phyloP scores from a whole-genome alignment of 805 yeast species.

The Priceomyces medius region DNA sequence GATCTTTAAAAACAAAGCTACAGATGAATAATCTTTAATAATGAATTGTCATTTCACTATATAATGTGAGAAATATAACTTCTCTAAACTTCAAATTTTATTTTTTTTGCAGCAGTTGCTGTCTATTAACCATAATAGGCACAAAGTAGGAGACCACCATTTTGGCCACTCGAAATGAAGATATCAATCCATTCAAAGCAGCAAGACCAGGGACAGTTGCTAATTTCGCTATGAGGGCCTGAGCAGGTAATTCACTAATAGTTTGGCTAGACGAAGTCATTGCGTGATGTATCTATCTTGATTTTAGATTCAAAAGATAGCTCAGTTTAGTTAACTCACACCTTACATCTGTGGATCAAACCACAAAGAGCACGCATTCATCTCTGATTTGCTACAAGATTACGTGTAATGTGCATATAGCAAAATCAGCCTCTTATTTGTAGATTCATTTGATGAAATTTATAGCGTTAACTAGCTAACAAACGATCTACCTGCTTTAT shows the following conservation, averaged over 20 bases:
- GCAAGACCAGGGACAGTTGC: slow-evolving; percentile 56
- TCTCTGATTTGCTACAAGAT: no score
- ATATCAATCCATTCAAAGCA: slow-evolving; percentile 56
- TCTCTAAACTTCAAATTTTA: no score
- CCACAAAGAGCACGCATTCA: no score
- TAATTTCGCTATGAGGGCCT: slow-evolving; percentile 51
- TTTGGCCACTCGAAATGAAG: slow-evolving; percentile 58
- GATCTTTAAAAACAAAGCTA: slow-evolving; percentile 1
- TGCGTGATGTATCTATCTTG: no score
- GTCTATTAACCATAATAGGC: slow-evolving; percentile 53
- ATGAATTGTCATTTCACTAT: background rate
- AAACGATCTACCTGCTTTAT: background rate
- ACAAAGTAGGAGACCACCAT: slow-evolving; percentile 60
- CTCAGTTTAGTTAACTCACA: no score
- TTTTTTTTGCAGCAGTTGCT: slow-evolving; percentile 16
- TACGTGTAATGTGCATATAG: no score
- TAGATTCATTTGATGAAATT: background rate
- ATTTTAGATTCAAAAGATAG: no score
- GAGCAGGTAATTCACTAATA: slow-evolving; percentile 31
- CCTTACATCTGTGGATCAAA: no score
- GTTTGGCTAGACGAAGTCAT: background rate
- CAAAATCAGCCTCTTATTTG: no score
- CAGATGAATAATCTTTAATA: background rate
- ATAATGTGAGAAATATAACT: background rate
- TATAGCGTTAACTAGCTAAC: background rate